phyloP scores from a whole-genome alignment of 345 rosid species.

The Pelargonium nanum region DNA sequence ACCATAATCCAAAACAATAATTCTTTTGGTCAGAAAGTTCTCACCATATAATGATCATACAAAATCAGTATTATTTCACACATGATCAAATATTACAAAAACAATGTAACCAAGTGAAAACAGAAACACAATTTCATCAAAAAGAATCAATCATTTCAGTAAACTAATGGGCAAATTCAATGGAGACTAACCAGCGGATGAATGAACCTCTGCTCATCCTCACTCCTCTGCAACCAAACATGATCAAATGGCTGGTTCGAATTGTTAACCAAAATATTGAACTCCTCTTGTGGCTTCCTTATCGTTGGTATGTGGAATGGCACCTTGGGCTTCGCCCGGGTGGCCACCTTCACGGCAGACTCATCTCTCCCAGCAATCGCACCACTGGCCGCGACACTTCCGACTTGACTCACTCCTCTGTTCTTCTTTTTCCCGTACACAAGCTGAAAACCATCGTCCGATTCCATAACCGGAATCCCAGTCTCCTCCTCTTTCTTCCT shows the following conservation, averaged over 20 bases:
- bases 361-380: slow-evolving; percentile 12
- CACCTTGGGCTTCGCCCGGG: slow-evolving; percentile 37
- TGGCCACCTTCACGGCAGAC: slow-evolving; percentile 48
- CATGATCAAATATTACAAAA: no score
- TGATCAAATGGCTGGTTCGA: slow-evolving; percentile 62
- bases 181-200: slow-evolving; percentile 67
- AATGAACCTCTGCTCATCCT: slow-evolving; percentile 46
- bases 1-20: neutral
- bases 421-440: neutral
- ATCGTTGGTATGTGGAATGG: slow-evolving; percentile 65
- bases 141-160: neutral
- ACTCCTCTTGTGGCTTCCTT: slow-evolving; percentile 67
- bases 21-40: no score
- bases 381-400: slow-evolving; percentile 1
- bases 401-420: neutral
- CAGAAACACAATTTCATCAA: neutral
- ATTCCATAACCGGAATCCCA: slow-evolving; percentile 19
- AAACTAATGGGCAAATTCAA: neutral
- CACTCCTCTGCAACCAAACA: slow-evolving; percentile 67
- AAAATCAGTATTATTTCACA: neutral
- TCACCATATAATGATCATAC: neutral
- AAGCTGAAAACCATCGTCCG: slow-evolving; percentile 3
- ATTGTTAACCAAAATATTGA: slow-evolving; percentile 55
- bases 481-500: slow-evolving; percentile 40
- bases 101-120: neutral